Evolutionary conservation across 768 basidiomycete genomes (phyloP), one percentile per base, ranked within the genome.

Genomic region (Hypholoma sublateritium): DNA sequence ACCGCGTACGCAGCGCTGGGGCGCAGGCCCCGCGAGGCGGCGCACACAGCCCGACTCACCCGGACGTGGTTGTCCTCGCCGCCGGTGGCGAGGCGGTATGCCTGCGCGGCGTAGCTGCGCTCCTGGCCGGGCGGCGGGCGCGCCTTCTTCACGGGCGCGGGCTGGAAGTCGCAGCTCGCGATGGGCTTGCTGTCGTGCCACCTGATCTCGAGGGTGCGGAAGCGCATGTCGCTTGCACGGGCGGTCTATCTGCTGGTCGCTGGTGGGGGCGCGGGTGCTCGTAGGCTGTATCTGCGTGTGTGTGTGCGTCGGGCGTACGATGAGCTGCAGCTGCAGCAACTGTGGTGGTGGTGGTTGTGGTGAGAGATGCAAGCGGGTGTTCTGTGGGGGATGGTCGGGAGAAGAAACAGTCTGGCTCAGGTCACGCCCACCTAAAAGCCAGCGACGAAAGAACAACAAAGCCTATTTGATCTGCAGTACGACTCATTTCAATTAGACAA

Each of bases 111-210:
- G 68, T 81, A 90, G 60, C 74, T 80, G 60, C 85, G 80, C 51
- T 80, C 80, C 52, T 77, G 74, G 2, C 74, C 74, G n/a, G 64
- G 65, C 19, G 66, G 66, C 16, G 88, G 87, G 73, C 88, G 85
- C 75, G 89, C 87, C 72, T 87, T 89, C 78, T 90, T 91, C 78
- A 81, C 91, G 0, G 89, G 76, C 32, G 87, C 69, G 17, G 93
- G 88, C 69, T 98, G 97, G 68, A 97, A 97, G 78, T 99, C 97
- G 72, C 92, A 93, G 14, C 94, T 92, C 43, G 93, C 95, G 72
- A 99, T 95, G 44, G 94, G 94, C 68, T 93, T 93, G 71, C 82
- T 86, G 77, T 95, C 94, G 79, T 97, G 94, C 94, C 94, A 97
- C 61, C 95, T 83, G 68, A 97, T 97, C 77, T 95, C 94, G 44